These are phyloP conservation scores for Pezizomycotina sp. DNA, from an alignment of 2,329 filamentous ascomycete genomes.

Conservation along the genomic window DNA sequence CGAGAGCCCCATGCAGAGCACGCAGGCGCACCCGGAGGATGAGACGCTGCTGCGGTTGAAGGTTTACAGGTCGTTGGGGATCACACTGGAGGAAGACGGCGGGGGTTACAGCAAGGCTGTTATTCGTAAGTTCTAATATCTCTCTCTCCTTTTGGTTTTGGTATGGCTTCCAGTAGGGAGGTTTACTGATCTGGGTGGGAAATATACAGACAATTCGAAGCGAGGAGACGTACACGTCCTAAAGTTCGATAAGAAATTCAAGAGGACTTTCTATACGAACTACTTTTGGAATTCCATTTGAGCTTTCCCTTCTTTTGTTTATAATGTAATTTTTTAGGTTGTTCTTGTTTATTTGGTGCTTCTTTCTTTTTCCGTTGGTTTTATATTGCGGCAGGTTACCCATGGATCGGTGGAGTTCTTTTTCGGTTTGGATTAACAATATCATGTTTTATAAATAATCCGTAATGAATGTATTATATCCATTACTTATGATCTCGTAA, in stretches of 20 bases:
- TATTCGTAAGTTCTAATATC: conserved; percentile 37
- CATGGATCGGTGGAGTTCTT: too few relatives aligned
- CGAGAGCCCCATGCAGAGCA: conserved; percentile 21
- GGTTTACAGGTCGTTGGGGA: conserved; percentile 78
- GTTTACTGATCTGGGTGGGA: neutral
- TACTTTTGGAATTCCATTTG: conserved; percentile 88
- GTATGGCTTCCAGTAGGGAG: neutral
- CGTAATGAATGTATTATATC: too few relatives aligned
- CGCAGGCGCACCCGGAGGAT: conserved; percentile 29
- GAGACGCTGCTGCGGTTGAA: conserved; percentile 50
- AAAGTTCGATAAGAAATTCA: conserved; percentile 85
- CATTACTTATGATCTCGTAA: too few relatives aligned
- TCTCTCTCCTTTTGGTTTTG: neutral
- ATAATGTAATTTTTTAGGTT: too few relatives aligned
- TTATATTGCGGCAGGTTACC: too few relatives aligned
- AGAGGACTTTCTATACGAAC: conserved; percentile 79
- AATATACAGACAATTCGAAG: conserved; percentile 43
- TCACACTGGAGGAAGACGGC: conserved; percentile 71
- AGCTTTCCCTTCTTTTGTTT: too few relatives aligned
- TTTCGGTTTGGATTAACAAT: too few relatives aligned
- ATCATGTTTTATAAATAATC: too few relatives aligned
- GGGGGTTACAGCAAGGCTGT: conserved; percentile 76
- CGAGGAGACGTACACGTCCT: conserved; percentile 91
- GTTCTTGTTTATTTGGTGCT: too few relatives aligned
- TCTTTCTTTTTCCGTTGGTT: too few relatives aligned